Evolutionary conservation across 2,329 filamentous ascomycete genomes (phyloP), one percentile per base, ranked within the genome.

Genomic region (Xylaria sp.): DNA sequence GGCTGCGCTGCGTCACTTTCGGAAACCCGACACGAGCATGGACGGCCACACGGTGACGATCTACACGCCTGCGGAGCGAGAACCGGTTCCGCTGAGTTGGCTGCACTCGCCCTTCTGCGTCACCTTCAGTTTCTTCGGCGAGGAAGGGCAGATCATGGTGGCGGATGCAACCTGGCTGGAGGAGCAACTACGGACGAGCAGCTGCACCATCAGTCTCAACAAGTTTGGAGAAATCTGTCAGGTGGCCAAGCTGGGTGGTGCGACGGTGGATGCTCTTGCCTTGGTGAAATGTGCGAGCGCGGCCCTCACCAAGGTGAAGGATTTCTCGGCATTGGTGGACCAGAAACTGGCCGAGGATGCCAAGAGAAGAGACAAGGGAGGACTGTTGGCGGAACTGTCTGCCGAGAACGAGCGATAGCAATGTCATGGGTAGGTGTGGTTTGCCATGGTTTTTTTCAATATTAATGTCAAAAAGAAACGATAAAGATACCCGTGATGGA

Each of bases 51-150:
- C 85, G 35, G 83, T 97, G 65, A 95, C 89, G 1, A 85, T 97
- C 49, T 96, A 93, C 76, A 90, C 88, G 1, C 76, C 89, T 2
- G 86, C 89, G 10, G 93, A 99, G 78, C 83, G 94, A 64, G 92
- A 96, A 65, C 93, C 93, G 0, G 91, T 97, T 51, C 87, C 91
- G 52, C 80, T 99, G 63, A 92, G 90, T 68, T 91, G 96, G 79
- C 83, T 97, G 65, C 94, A 97, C 76, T 89, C 91, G 67, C 94
- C 94, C 1, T 88, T 97, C 57, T 96, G 92, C 71, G 82, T 97
- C 51, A 96, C 92, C 0, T 96, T 96, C 75, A 90, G 86, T 68
- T 93, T 92, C 71, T 97, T 89, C 74, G 80, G 84, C 70, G 81
- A 89, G 35, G 84, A 87, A 42, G 90, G 86, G 4, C 87, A 89